Evolutionary conservation across 2,329 filamentous ascomycete genomes (phyloP).

Genomic region (Aspergillus pseudoterreus): DNA sequence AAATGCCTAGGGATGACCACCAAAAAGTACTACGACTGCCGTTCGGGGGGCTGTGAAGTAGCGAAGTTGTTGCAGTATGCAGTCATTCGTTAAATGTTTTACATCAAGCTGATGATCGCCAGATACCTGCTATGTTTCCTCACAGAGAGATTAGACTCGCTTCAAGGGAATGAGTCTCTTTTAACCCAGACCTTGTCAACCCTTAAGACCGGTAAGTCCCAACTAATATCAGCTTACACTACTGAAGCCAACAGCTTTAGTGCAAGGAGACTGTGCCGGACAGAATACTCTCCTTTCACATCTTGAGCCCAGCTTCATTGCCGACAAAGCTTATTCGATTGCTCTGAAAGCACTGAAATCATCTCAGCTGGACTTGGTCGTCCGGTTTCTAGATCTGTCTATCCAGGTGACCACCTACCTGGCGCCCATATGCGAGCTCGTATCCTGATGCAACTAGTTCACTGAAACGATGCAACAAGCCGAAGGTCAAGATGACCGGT

Average conservation of each 20-base stretch:
- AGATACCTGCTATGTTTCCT: constrained; percentile 46
- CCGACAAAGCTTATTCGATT: not conserved
- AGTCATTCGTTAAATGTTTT: constrained; percentile 10
- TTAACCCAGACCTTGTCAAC: constrained; percentile 52
- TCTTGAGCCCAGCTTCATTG: not conserved
- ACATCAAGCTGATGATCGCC: constrained; percentile 8
- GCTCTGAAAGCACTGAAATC: not conserved
- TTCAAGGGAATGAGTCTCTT: constrained; percentile 16
- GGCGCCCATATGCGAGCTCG: not conserved
- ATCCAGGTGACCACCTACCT: constrained; percentile 30
- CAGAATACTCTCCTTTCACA: not conserved
- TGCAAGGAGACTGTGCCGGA: not conserved
- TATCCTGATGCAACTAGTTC: constrained; percentile 24
- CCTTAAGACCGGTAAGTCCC: constrained; percentile 48
- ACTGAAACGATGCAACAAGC: constrained; percentile 35
- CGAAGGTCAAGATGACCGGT: constrained; percentile 16
- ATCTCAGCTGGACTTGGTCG: not conserved
- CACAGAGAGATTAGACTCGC: constrained; percentile 39
- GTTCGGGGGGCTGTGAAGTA: constrained; percentile 52
- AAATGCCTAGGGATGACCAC: constrained; percentile 59
- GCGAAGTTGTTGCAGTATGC: constrained; percentile 61
- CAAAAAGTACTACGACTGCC: constrained; percentile 50
- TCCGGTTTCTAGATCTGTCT: constrained; percentile 50
- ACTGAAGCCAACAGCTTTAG: not conserved
- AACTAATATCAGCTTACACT: not conserved